Evolutionary conservation across 495 filamentous ascomycete species (phyloP), one percentile per base, ranked within the genome.

Genomic region (Cenococcum geophilum): DNA sequence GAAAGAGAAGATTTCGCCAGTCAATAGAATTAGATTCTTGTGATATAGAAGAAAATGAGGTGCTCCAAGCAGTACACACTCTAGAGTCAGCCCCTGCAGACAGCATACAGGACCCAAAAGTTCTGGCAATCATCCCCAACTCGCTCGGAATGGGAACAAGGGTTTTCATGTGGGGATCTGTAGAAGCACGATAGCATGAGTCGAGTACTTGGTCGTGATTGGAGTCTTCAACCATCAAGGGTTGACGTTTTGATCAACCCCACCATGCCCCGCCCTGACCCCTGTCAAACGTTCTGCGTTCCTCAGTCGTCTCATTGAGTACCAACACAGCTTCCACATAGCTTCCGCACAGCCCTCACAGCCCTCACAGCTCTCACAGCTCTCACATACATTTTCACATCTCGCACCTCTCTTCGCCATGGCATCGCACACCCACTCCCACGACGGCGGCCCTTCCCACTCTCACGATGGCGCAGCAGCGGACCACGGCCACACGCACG

Each of bases 401-500:
- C 12, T 40, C 11, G 21, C 27, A 52, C 25, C 4, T 4, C n/a
- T 6, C 16, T 37, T 27, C 35, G 59, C 1, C 35, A 67, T 67
- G 65, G 23, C 54, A 37, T 59, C 65, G 6, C 77, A 79, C 65
- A 72, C 75, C 23, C 87, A 91, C 74, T 80, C 82, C 40, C 81
- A 86, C 69, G 78, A 79, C 60, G 67, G 65, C 35, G 75, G 74
- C 64, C 61, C 47, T 25, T 59, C 59, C 48, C 73, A 76, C 58
- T 65, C 72, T 11, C 74, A 79, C 37, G 79, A 83, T 14, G 59
- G 43, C 45, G 66, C 64, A 58, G 83, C 81, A 1, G 55, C 50
- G 58, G 90, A 93, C 68, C 93, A 98, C 73, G 92, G 93, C 67
- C 93, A 98, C 79, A 86, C 84, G 2, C 93, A 97, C 74, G 93